These are phyloP conservation scores for Pseudogymnoascus sp. DNA, from an alignment of 2,329 filamentous ascomycete species.

Conservation along the genomic window DNA sequence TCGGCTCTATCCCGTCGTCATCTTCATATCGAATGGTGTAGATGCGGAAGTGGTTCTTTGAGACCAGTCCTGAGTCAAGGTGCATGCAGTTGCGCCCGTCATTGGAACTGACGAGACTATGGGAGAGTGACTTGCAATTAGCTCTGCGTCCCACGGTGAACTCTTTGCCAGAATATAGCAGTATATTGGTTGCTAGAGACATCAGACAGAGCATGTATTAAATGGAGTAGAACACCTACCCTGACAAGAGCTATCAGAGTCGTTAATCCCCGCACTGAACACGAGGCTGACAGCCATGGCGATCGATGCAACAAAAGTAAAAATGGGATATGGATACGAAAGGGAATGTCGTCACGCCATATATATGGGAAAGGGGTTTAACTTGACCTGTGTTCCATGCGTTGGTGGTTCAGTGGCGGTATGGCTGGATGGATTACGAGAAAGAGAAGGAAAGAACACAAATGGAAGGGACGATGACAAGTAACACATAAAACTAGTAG, in stretches of 20 bases:
- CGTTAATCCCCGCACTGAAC: neutral
- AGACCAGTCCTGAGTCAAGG: slow-evolving; percentile 29
- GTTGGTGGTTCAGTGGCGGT: neutral
- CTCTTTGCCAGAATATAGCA: neutral
- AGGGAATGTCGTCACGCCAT: neutral
- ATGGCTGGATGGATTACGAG: neutral
- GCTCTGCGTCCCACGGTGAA: neutral
- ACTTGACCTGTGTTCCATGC: neutral
- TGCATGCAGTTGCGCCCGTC: neutral
- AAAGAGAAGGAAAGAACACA: neutral
- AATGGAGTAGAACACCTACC: neutral
- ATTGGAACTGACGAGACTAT: neutral
- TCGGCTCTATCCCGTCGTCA: slow-evolving; percentile 20
- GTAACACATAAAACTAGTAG: neutral
- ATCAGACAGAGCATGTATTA: neutral
- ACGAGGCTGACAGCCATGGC: neutral
- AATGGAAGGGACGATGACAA: neutral
- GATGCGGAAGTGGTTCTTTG: slow-evolving; percentile 46
- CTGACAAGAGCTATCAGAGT: neutral
- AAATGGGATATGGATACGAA: neutral
- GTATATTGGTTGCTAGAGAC: neutral
- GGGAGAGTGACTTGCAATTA: neutral
- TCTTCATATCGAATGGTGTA: slow-evolving; percentile 46
- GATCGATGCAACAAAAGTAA: neutral
- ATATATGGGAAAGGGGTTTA: neutral